These are phyloP conservation scores for Cruciata laevipes DNA, from an alignment of 257 asterid species.

Conservation along the genomic window DNA sequence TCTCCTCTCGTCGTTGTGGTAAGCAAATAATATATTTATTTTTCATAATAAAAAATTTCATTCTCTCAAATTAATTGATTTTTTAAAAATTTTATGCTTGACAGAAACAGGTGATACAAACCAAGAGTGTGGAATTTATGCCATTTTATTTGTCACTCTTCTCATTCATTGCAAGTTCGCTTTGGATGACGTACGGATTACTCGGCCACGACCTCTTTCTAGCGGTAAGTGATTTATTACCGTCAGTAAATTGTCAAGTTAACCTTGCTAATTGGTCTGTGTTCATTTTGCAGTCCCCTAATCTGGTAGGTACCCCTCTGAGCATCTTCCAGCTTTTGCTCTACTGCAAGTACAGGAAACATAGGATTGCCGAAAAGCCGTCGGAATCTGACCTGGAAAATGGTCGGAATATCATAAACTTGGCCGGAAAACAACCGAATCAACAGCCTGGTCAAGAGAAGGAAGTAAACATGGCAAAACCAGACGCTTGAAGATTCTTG, in stretches of 20 bases:
- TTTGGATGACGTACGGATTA: slow-evolving; percentile 76
- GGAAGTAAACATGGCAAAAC: neutral
- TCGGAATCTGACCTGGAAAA: slow-evolving; percentile 38
- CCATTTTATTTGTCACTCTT: slow-evolving; percentile 77
- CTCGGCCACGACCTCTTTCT: slow-evolving; percentile 67
- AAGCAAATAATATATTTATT: slow-evolving; percentile 15
- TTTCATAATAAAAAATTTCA: too few species aligned
- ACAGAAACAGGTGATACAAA: slow-evolving; percentile 68
- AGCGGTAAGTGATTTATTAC: slow-evolving; percentile 39
- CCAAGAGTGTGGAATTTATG: slow-evolving; percentile 82
- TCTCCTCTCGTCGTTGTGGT: slow-evolving; percentile 72
- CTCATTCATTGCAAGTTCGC: slow-evolving; percentile 65
- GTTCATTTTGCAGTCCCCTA: slow-evolving; percentile 50
- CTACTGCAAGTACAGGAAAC: slow-evolving; percentile 56
- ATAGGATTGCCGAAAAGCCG: slow-evolving; percentile 20
- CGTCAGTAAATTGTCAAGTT: neutral
- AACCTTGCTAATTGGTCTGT: neutral
- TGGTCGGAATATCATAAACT: neutral
- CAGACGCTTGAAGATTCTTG: neutral
- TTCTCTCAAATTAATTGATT: too few species aligned
- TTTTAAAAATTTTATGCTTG: neutral
- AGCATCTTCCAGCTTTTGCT: slow-evolving; percentile 64
- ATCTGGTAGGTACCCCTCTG: slow-evolving; percentile 63
- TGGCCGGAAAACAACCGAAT: neutral
- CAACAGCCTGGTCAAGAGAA: slow-evolving; percentile 3